These are phyloP conservation scores for Myrica gale DNA, from an alignment of 306 rosid genomes.

Conservation along the genomic window DNA sequence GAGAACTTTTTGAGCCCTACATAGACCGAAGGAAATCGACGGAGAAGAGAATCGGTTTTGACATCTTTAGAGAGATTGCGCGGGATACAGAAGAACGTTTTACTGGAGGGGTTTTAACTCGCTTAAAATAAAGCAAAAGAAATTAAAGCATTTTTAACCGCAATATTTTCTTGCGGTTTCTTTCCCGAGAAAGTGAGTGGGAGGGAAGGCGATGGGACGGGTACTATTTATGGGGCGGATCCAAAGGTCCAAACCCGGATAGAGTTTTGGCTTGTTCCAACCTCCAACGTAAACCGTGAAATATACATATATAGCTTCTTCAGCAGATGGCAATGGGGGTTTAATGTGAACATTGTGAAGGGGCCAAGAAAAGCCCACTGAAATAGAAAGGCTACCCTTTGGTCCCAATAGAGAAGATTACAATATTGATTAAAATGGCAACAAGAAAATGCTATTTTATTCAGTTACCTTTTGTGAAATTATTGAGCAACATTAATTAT, in stretches of 20 bases:
- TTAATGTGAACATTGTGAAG: too few relatives aligned
- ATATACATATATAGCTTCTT: too few relatives aligned
- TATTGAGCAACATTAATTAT: too few relatives aligned
- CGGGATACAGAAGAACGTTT: conserved; percentile 37
- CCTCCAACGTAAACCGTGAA: too few relatives aligned
- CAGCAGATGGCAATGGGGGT: too few relatives aligned
- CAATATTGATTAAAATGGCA: too few relatives aligned
- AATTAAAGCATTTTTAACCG: conserved; percentile 20
- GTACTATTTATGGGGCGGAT: conserved; percentile 32
- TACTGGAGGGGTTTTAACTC: conserved; percentile 24
- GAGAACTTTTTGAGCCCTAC: conserved; percentile 39
- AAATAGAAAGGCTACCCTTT: too few relatives aligned
- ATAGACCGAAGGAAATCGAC: conserved; percentile 17
- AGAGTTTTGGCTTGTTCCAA: neutral
- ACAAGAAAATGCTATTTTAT: too few relatives aligned
- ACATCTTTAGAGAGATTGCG: conserved; percentile 33
- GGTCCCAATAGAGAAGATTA: too few relatives aligned
- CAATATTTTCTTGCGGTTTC: conserved; percentile 42
- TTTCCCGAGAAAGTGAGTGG: conserved; percentile 39
- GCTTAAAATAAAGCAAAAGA: neutral
- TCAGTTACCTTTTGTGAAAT: too few relatives aligned
- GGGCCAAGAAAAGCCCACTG: too few relatives aligned
- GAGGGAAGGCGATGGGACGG: conserved; percentile 39
- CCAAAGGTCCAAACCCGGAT: conserved; percentile 12
- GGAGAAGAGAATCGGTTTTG: neutral